Evolutionary conservation across 169 alveolate genomes (phyloP).

Genomic region (Eimeria necatrix): DNA sequence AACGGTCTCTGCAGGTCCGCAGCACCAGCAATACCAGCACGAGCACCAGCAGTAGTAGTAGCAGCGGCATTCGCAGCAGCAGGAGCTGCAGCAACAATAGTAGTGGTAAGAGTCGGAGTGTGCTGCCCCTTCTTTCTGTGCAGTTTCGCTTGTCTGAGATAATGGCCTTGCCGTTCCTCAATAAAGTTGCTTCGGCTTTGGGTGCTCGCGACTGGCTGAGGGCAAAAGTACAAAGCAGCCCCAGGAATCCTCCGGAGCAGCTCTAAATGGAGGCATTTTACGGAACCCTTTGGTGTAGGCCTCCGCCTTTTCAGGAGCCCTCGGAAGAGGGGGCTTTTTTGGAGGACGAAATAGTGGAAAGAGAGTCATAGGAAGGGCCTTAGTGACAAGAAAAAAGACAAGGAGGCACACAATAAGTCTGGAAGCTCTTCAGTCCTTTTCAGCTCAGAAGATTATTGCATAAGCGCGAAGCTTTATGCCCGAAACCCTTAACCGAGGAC

Average conservation of each 20-base stretch:
- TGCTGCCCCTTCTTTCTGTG: background rate
- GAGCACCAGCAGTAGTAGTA: constrained; percentile 31
- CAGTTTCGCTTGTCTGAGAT: constrained; percentile 32
- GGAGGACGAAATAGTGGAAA: background rate
- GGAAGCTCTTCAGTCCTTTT: too few species aligned
- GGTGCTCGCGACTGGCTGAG: constrained; percentile 38
- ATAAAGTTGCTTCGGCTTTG: constrained; percentile 10
- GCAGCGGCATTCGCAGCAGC: background rate
- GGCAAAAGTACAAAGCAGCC: background rate
- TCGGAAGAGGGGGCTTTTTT: too few species aligned
- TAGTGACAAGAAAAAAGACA: background rate
- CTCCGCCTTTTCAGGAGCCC: too few species aligned
- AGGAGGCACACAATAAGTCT: background rate
- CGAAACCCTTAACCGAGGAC: too few species aligned
- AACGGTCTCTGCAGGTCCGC: background rate
- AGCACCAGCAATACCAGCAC: constrained; percentile 42
- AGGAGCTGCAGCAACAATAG: constrained; percentile 40
- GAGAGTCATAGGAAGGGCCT: background rate
- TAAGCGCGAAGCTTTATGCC: too few species aligned
- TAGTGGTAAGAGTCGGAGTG: background rate
- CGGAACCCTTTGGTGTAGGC: background rate
- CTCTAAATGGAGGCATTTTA: background rate
- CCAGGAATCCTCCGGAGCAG: background rate
- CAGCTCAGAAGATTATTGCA: too few species aligned
- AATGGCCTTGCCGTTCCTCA: constrained; percentile 23